Conservation (phyloP, 257 asterid species). For the Solanum medicagineum region DNA sequence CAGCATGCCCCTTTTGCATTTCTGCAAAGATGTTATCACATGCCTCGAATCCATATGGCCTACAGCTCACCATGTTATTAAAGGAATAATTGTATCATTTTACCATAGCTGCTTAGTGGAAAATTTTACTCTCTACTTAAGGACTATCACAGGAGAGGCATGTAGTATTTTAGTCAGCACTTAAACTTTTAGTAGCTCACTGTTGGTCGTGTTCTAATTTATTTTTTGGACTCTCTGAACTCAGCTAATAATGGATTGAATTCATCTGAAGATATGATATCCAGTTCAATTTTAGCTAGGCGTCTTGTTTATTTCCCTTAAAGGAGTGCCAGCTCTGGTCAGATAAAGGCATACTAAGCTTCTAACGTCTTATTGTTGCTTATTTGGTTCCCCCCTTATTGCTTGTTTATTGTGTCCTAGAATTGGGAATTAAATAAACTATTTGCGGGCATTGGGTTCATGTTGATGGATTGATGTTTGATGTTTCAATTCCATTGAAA, state of each 20-base stretch:
- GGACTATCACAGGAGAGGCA: neutral
- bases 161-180: neutral
- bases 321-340: neutral
- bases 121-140: neutral
- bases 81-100: neutral
- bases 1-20: neutral
- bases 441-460: neutral
- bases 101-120: neutral
- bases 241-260: neutral
- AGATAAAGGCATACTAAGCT: neutral
- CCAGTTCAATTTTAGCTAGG: neutral
- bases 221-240: neutral
- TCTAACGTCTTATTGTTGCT: neutral
- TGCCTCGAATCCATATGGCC: neutral
- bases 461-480: neutral
- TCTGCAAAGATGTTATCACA: neutral
- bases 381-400: neutral
- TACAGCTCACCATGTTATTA: neutral
- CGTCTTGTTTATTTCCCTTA: neutral
- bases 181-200: neutral
- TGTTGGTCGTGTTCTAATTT: neutral
- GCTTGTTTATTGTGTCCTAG: neutral
- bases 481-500: neutral
- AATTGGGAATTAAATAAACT: neutral
- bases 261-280: neutral